phyloP scores from a whole-genome alignment of 2,329 filamentous ascomycete genomes.

The Alternaria rosae region DNA sequence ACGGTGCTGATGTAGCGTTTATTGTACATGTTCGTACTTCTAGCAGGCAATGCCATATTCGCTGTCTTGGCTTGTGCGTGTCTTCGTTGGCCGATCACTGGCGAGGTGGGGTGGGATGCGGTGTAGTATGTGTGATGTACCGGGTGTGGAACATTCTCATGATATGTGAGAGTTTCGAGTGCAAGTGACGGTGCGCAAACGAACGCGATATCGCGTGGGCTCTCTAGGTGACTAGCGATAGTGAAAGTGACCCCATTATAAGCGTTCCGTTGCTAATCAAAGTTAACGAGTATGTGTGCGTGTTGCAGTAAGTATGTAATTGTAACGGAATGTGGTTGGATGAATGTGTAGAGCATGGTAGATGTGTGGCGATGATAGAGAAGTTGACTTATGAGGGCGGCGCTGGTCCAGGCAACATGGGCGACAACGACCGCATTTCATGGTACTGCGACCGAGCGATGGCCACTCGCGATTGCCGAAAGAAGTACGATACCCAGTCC shows the following conservation, averaged over 20 bases:
- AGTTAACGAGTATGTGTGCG: not conserved
- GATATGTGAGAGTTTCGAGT: not conserved
- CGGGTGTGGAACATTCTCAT: not conserved
- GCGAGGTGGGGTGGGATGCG: not conserved
- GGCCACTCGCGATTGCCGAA: not conserved
- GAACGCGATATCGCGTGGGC: conserved; percentile 3
- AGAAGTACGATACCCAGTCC: not conserved
- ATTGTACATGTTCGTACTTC: not conserved
- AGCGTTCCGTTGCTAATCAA: not conserved
- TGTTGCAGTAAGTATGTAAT: not conserved
- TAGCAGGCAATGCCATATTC: conserved; percentile 21
- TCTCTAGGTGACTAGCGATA: not conserved
- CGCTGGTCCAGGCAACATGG: not conserved
- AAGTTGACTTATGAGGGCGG: not conserved
- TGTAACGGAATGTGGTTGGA: not conserved
- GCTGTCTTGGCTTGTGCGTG: not conserved
- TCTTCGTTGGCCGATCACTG: not conserved
- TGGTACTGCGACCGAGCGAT: not conserved
- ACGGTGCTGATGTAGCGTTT: not conserved
- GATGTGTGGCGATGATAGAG: not conserved
- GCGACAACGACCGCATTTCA: not conserved
- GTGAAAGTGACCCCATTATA: not conserved
- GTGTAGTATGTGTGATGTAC: not conserved
- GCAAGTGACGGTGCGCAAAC: conserved; percentile 6
- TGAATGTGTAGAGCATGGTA: not conserved